Base-by-base conservation (phyloP, 495 filamentous ascomycete genomes). In the Xylaria castorea region DNA sequence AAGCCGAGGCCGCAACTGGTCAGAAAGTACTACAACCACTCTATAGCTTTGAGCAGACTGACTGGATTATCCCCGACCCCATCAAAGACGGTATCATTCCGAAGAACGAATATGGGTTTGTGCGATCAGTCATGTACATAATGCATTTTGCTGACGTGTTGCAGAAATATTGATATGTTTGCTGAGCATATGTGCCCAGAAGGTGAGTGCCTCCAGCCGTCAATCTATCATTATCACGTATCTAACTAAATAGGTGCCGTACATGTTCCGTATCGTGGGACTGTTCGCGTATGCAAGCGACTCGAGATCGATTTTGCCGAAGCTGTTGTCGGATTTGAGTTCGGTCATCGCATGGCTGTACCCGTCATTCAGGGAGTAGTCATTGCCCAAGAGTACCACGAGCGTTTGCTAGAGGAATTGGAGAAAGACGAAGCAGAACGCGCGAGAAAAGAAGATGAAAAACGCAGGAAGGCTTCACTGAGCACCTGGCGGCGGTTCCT, bases 251-350 rank as follows among this genome's bases (percentile, higher is more conserved):
- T 69, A 79, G 77, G 87, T n/a, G 94, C 95, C 7, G 87, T 92
- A 14, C 96, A 99, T 80, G 85, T 99, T 25, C 92, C 92, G 0
- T 89, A 91, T 58, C 88, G 91, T 48, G 93, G 94, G 5, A 92
- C 91, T 0, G 91, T 89, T 51, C 89, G 88, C 64, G 84, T 98
- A 12, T 97, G 95, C 74, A 95, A 92, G 75, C 89, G 91, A 69
- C 86, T 99, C 3, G 90, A 88, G 20, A 91, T 99, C 50, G 93
- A 97, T 75, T 97, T 91, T 79, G 97, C 97, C 0, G 96, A 99
- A 77, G 96, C 97, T 25, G 95, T 97, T 12, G 95, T 92, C 4
- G 97, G 94, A 5, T 99, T 99, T 81, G 96, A 99, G 80, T 99
- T 99, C 81, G 93, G 93, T 12, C 91, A 93, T 60, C 91, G 94